Conservation (phyloP, 75 land plant genomes). For the Larix kaempferi region DNA sequence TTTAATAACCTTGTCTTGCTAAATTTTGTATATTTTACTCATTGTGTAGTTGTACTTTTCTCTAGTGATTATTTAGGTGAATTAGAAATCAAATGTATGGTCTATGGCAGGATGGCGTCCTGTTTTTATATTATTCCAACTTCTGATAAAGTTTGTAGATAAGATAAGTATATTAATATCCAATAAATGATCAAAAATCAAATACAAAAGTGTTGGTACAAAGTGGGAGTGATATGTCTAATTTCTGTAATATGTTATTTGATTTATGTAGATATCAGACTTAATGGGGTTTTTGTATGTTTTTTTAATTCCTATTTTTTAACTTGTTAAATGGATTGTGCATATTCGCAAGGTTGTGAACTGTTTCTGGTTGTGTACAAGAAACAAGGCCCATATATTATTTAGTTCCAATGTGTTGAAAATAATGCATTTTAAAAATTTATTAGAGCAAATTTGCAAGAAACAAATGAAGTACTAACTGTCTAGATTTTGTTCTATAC, state of each 20-base stretch:
- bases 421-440: not conserved
- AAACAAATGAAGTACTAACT: not conserved
- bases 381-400: not conserved
- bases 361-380: no score
- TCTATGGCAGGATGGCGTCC: no score
- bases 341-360: not conserved
- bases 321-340: not conserved
- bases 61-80: no score
- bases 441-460: not conserved
- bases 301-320: not conserved
- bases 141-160: not conserved
- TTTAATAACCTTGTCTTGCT: no score
- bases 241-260: not conserved
- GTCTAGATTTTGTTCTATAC: not conserved
- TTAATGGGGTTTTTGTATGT: not conserved
- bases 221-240: not conserved
- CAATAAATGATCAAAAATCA: no score
- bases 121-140: no score
- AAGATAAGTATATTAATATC: no score
- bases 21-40: no score
- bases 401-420: not conserved
- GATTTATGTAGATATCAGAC: not conserved
- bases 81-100: no score
- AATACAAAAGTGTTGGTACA: no score
- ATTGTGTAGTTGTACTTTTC: no score